These are phyloP conservation scores for Physcia stellaris DNA, from an alignment of 495 filamentous ascomycete species.

Conservation along the genomic window DNA sequence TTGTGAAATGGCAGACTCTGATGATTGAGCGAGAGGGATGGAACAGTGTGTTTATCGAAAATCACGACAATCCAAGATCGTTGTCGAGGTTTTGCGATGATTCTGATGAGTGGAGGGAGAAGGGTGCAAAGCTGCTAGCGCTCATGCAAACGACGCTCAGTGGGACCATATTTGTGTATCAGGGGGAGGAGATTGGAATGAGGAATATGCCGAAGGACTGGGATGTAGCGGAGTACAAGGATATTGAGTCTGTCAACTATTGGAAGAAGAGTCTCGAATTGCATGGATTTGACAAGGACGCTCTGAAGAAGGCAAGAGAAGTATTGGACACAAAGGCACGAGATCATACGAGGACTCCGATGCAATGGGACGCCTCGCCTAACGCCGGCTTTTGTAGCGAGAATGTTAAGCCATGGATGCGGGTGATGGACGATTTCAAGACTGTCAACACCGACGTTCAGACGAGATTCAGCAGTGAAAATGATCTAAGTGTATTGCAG, in stretches of 20 bases:
- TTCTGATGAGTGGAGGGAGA: conserved; percentile 27
- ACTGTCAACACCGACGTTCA: conserved; percentile 38
- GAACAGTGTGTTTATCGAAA: conserved; percentile 44
- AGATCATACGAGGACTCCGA: conserved; percentile 49
- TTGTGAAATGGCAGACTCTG: conserved; percentile 41
- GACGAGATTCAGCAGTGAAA: conserved; percentile 3
- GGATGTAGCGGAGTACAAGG: conserved; percentile 34
- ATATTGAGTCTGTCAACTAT: conserved; percentile 35
- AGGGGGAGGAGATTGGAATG: conserved; percentile 45
- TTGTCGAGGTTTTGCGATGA: conserved; percentile 35
- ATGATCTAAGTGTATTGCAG: conserved; percentile 23
- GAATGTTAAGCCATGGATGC: conserved; percentile 41
- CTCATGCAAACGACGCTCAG: conserved; percentile 35
- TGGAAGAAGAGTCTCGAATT: conserved; percentile 26
- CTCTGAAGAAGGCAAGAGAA: conserved; percentile 23
- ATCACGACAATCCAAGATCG: conserved; percentile 35
- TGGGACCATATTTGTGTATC: conserved; percentile 43
- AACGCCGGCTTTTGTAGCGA: conserved; percentile 40
- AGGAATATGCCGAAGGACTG: conserved; percentile 33
- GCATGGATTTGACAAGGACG: conserved; percentile 18
- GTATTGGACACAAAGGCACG: conserved; percentile 35
- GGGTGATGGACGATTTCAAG: conserved; percentile 37
- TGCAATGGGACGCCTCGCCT: conserved; percentile 41
- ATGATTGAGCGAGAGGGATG: conserved; percentile 42
- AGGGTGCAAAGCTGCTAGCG: conserved; percentile 36